These are phyloP conservation scores for Symbiodinium pilosum DNA, from an alignment of 73 alveolate species.

Conservation along the genomic window DNA sequence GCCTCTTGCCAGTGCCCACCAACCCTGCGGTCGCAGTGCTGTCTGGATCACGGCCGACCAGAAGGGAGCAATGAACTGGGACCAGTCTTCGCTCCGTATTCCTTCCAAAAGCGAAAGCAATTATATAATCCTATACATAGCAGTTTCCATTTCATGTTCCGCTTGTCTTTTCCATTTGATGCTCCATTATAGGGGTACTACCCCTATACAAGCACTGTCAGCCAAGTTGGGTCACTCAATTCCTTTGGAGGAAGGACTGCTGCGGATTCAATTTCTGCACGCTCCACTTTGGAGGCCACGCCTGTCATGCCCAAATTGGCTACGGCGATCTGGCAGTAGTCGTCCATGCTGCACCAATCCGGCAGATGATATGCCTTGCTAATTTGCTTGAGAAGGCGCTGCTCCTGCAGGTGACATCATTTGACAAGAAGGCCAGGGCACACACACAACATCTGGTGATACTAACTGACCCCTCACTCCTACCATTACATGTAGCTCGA, in stretches of 20 bases:
- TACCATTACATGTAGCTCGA: no score
- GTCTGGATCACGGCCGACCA: constrained; percentile 89
- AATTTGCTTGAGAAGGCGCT: constrained; percentile 61
- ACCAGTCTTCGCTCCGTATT: constrained; percentile 50
- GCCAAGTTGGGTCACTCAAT: no score
- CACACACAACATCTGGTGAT: no score
- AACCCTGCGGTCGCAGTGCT: constrained; percentile 91
- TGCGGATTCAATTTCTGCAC: no score
- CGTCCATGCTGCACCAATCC: constrained; percentile 90
- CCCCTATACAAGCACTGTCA: no score
- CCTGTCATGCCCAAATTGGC: constrained; percentile 64
- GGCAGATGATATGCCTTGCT: constrained; percentile 90
- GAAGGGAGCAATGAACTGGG: constrained; percentile 76
- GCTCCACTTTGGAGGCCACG: background rate
- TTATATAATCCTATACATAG: no score
- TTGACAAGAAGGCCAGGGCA: background rate
- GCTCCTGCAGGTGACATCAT: constrained; percentile 11
- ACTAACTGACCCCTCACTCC: no score
- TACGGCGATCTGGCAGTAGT: constrained; percentile 51
- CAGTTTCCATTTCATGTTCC: no score
- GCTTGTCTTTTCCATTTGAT: no score
- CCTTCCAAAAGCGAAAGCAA: no score
- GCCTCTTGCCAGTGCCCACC: constrained; percentile 89
- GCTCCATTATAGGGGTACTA: no score
- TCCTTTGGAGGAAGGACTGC: no score